Conservation (phyloP, 2,329 filamentous ascomycete genomes). For the Alternaria conjuncta region DNA sequence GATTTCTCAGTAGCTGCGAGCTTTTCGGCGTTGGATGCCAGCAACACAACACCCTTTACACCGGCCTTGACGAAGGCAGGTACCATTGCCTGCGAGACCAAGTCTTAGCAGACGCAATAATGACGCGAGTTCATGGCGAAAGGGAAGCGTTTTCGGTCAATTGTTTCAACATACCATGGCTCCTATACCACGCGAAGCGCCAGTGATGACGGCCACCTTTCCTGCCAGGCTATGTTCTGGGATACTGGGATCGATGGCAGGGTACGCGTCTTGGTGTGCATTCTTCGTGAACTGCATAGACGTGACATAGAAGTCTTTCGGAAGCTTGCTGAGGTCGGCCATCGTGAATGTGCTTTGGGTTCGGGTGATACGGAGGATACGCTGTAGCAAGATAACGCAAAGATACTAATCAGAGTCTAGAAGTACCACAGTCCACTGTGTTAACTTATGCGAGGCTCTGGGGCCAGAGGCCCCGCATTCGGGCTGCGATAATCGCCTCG, state of each 20-base stretch:
- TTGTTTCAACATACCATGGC: conserved; percentile 17
- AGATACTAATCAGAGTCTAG: not conserved
- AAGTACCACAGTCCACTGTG: not conserved
- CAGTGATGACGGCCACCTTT: conserved; percentile 50
- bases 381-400: not conserved
- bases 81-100: conserved; percentile 30
- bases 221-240: conserved; percentile 42
- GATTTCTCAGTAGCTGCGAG: conserved; percentile 32
- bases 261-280: conserved; percentile 47
- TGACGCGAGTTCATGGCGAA: not conserved
- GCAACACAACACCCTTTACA: conserved; percentile 42
- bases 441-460: not conserved
- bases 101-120: not conserved
- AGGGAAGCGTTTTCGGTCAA: not conserved
- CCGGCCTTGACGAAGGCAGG: conserved; percentile 45
- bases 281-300: conserved; percentile 16
- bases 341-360: not conserved
- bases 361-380: not conserved
- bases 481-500: not conserved
- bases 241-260: conserved; percentile 47
- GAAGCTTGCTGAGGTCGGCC: conserved; percentile 17
- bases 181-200: conserved; percentile 50
- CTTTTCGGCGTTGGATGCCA: conserved; percentile 34
- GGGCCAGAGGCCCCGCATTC: not conserved
- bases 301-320: conserved; percentile 19